A percentile compares a stretch with the other conserved stretches of the same genome.
These are phyloP conservation scores for Claviceps monticola DNA, from an alignment of 2,329 filamentous ascomycete genomes.

Conservation along the genomic window DNA sequence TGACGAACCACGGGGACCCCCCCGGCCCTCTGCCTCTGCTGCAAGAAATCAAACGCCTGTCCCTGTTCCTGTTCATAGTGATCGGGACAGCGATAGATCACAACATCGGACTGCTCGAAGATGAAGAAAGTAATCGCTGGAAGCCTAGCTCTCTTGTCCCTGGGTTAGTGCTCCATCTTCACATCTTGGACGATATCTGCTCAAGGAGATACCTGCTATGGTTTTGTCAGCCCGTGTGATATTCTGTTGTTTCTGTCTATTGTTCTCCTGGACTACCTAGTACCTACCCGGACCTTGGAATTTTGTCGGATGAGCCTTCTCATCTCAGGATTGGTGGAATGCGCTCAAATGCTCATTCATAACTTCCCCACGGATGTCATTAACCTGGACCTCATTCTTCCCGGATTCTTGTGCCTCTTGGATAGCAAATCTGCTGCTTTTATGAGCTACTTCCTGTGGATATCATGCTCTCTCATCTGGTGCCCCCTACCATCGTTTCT, in stretches of 20 bases:
- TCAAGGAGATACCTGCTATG: not conserved
- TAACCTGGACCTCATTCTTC: conserved; percentile 10
- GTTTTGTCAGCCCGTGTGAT: conserved; percentile 9
- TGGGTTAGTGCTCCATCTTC: not conserved
- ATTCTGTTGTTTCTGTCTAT: conserved; percentile 13
- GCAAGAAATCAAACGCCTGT: conserved; percentile 24
- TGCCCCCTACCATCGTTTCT: conserved; percentile 9
- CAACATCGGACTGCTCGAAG: conserved; percentile 26
- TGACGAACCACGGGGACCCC: conserved; percentile 29
- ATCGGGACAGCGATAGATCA: conserved; percentile 28
- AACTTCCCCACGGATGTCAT: conserved; percentile 12
- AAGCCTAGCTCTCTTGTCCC: conserved; percentile 3
- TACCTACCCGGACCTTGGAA: conserved; percentile 13
- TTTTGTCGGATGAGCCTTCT: conserved; percentile 8
- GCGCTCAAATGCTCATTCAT: conserved; percentile 6
- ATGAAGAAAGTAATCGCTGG: conserved; percentile 9
- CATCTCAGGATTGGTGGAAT: conserved; percentile 14
- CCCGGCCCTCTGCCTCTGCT: conserved; percentile 22
- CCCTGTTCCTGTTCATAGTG: conserved; percentile 17
- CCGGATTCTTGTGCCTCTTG: conserved; percentile 11
- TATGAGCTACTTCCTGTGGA: conserved; percentile 12
- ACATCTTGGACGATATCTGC: not conserved
- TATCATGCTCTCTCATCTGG: conserved; percentile 15
- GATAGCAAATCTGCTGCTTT: conserved; percentile 19
- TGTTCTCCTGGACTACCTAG: conserved; percentile 14